Base-by-base conservation (phyloP, 169 alveolate species). In the Babesia microti region DNA sequence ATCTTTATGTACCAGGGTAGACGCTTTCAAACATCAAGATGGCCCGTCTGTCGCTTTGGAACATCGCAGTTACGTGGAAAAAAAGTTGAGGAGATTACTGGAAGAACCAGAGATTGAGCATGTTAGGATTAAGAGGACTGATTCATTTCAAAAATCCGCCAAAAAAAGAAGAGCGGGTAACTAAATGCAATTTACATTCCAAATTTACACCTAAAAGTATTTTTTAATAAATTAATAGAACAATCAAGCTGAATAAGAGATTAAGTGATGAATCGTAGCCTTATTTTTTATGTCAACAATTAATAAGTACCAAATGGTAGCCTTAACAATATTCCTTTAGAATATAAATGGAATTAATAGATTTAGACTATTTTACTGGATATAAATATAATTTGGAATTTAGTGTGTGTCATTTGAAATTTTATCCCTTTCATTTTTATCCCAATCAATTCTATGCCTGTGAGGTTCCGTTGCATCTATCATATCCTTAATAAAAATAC, bases 1-100 rank as follows among this genome's bases (percentile, higher is more conserved):
- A 32, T 95, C 99, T 26, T 86, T 97, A 23, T 93, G 99, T 44
- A 84, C 91, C 17, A 91, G 99, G 53, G 97, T 93, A 15, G 99
- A 97, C 73, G 99, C 99, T 24, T 82, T 94, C 22, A 90, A 93
- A 9, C 93, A 91, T 44, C 68, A 86, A 29, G 76, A 79, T 35
- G 95, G 85, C 28, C 97, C 97, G 1, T 86, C 92, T 30, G 84
- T 94, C 6, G 98, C 97, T 7, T 73, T 88, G 21, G 85, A 85
- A 43, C 82, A 88, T 46, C 89, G 84, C 70, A 78, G 87, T 18
- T 78, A 86, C 48, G 65, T 93, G 23, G 98, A 93, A 70, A 74
- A 85, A 28, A 85, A 95, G 72, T 75, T 91, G 50, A 43, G 45
- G 55, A 65, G 56, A 60, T 41, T 57, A 22, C 44, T 21, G 56